phyloP scores from a whole-genome alignment of 2,329 filamentous ascomycete genomes.

The Epichloe aotearoae region DNA sequence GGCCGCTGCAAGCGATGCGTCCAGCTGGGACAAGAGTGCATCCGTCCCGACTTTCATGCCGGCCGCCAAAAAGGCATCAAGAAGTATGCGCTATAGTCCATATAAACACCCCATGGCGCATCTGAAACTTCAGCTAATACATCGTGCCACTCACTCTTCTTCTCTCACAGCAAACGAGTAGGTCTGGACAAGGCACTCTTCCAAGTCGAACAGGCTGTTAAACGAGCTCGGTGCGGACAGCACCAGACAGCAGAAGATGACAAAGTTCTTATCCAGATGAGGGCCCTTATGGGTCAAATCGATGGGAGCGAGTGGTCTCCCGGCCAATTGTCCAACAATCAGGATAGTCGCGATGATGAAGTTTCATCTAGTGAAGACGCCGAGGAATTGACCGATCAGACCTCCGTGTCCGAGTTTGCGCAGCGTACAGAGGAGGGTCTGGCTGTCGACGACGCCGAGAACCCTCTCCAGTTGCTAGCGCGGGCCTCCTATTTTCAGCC shows the following conservation, averaged over 20 bases:
- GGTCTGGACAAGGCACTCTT: conserved; percentile 62
- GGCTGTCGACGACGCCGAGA: conserved; percentile 59
- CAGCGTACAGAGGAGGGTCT: conserved; percentile 35
- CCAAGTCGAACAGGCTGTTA: conserved; percentile 58
- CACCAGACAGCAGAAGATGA: conserved; percentile 30
- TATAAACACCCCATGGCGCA: too few species aligned
- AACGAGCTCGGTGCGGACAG: conserved; percentile 34
- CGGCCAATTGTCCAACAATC: conserved; percentile 4
- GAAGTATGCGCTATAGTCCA: conserved; percentile 37
- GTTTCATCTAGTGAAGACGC: conserved; percentile 20
- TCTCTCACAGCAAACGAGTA: conserved; percentile 49
- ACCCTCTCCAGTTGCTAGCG: conserved; percentile 59
- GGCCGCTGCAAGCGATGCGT: conserved; percentile 47
- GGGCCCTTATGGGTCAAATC: conserved; percentile 23
- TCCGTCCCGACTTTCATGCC: conserved; percentile 60
- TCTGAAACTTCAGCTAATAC: background rate
- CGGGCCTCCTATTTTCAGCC: conserved; percentile 56
- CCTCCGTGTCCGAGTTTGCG: conserved; percentile 14
- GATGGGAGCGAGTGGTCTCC: conserved; percentile 9
- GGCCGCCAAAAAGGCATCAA: conserved; percentile 65
- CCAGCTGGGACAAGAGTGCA: conserved; percentile 45
- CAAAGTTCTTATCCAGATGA: conserved; percentile 30
- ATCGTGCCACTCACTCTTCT: background rate
- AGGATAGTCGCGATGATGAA: conserved; percentile 18
- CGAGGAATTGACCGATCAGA: conserved; percentile 15